Evolutionary conservation across 495 filamentous ascomycete species (phyloP).

Genomic region (Lasiosphaeria hispida): DNA sequence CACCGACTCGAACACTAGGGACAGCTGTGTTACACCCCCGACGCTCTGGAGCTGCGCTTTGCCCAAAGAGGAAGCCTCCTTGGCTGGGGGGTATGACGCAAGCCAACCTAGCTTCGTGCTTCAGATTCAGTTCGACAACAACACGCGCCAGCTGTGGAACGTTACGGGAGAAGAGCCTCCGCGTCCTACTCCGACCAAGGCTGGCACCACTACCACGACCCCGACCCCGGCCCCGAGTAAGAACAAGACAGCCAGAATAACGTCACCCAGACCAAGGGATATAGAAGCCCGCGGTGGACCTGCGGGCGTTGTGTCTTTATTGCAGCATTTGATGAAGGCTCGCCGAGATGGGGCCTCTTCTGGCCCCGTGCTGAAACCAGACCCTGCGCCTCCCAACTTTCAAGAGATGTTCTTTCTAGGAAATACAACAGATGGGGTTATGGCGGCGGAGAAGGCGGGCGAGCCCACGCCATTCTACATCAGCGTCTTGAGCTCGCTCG

Average conservation of each 20-base stretch:
- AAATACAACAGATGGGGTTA: conserved; percentile 72
- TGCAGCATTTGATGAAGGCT: not conserved
- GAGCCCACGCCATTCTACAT: conserved; percentile 71
- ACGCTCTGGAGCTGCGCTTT: conserved; percentile 80
- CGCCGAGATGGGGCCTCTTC: conserved; percentile 6
- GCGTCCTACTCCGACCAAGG: conserved; percentile 16
- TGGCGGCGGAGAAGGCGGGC: conserved; percentile 56
- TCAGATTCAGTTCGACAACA: conserved; percentile 77
- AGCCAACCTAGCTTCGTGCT: conserved; percentile 75
- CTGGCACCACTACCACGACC: conserved; percentile 7
- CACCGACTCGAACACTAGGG: conserved; percentile 55
- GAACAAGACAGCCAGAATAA: too few species aligned
- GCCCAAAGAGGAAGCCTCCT: conserved; percentile 68
- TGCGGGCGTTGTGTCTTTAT: conserved; percentile 11
- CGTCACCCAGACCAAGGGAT: too few species aligned
- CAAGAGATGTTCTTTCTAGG: conserved; percentile 76
- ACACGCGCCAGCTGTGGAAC: conserved; percentile 50
- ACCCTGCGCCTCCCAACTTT: conserved; percentile 57
- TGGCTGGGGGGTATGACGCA: conserved; percentile 56
- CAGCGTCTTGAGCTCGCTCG: conserved; percentile 40
- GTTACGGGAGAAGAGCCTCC: conserved; percentile 33
- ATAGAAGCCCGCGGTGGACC: conserved; percentile 8
- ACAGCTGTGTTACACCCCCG: conserved; percentile 64
- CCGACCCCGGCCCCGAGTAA: conserved; percentile 18
- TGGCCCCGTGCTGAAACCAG: conserved; percentile 45